Evolutionary conservation across 805 yeast species (phyloP).

Genomic region (Yamadazyma phyllophila): DNA sequence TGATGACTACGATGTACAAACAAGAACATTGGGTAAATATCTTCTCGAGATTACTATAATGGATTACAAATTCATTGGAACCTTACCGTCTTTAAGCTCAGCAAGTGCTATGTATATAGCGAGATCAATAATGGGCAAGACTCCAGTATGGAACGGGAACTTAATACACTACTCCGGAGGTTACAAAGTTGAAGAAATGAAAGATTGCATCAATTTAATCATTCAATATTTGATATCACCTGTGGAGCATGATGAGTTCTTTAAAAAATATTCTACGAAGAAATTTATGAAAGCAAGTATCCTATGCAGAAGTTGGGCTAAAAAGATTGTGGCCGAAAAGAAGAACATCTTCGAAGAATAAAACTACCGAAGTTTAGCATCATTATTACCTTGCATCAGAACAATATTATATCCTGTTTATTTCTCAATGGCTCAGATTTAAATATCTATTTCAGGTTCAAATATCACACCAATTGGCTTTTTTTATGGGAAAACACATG

Average conservation of each 20-base stretch:
- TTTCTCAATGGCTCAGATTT: background rate
- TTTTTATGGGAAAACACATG: no score
- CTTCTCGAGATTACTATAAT: slow-evolving; percentile 73
- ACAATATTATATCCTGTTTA: background rate
- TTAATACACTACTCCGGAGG: slow-evolving; percentile 92
- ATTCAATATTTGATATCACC: slow-evolving; percentile 77
- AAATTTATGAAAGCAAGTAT: slow-evolving; percentile 84
- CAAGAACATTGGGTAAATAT: slow-evolving; percentile 83
- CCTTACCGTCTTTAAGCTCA: slow-evolving; percentile 75
- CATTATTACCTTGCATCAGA: background rate
- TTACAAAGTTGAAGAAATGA: slow-evolving; percentile 67
- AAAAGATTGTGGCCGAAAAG: slow-evolving; percentile 50
- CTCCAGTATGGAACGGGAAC: slow-evolving; percentile 78
- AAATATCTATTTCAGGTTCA: no score
- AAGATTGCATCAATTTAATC: slow-evolving; percentile 69
- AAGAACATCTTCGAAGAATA: slow-evolving; percentile 34
- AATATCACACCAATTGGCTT: no score
- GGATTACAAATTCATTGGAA: slow-evolving; percentile 71
- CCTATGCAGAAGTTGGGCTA: slow-evolving; percentile 81
- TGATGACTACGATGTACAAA: slow-evolving; percentile 80
- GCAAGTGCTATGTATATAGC: slow-evolving; percentile 87
- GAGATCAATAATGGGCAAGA: slow-evolving; percentile 65
- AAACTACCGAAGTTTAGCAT: background rate
- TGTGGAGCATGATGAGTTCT: slow-evolving; percentile 86
- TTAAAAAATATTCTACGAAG: slow-evolving; percentile 87